Evolutionary conservation across 1,139 yeast genomes (phyloP), one percentile per base, ranked within the genome.

Genomic region (Taphrina wiesneri): DNA sequence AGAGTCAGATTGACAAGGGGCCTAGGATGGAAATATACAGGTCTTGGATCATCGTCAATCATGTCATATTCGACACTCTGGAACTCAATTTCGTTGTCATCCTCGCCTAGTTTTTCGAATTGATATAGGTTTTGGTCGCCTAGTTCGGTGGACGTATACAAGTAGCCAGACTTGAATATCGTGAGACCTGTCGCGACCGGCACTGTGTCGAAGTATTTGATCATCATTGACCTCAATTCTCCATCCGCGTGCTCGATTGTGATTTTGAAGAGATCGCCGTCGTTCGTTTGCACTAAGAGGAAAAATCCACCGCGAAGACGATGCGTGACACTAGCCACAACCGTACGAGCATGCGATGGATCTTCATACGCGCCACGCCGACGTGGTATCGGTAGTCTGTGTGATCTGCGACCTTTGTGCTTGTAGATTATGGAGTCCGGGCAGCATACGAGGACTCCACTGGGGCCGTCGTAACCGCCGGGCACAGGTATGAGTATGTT

Each of bases 211-310:
- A 91, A 92, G 73, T 87, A 90, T 15, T 81, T 78, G n/a, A 89
- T 77, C 21, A 77, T 73, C 30, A 82, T 68, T 2, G 72, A 72
- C 15, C 72, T 71, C 2, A 83, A 79, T 30, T 75, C 75, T 1
- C 75, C 73, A 49, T 80, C 83, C 47, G 77, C 78, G 11, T 79
- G 77, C 51, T 80, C 81, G 2, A 88, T 75, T 2, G 85, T 80
- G 6, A 90, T 75, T 73, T 89, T 90, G 77, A 86, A 88, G n/a
- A 90, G 70, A 73, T 90, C 96, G 13, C 98, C 98, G 13, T 77
- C 74, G 51, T 84, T 81, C 19, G 85, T 83, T 73, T 93, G 98
- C 0, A 89, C 71, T 28, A 93, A 75, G n/a, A 87, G 81, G 72
- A 92, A 90, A 71, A 87, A 89, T 15, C 82, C 79, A 39, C 77